Base-by-base conservation (phyloP, 2,329 filamentous ascomycete species). In the Alternaria tenuissima region DNA sequence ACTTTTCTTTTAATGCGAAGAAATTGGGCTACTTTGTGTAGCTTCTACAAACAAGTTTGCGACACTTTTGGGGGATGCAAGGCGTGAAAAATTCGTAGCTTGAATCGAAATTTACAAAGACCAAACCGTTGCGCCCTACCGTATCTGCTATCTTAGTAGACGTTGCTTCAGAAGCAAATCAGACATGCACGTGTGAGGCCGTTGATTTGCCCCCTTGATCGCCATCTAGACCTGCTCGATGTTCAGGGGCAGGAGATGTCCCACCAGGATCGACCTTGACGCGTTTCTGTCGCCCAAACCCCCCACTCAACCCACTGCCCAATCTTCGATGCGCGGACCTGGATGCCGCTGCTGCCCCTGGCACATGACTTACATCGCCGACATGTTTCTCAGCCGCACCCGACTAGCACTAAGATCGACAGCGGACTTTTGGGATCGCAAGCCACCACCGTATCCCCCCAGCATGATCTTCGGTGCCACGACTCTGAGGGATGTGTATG, bases 21-120 rank as follows among this genome's bases (percentile, higher is more conserved):
- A 59, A 26, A 52, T 52, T 52, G 24, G 26, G 43, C 43, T 26
- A 55, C 46, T 49, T 44, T 59, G 56, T 42, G 42, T 42, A 41
- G 52, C 52, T 47, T 48, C 39, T 57, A 36, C 32, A 52, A 53
- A 42, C 43, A 48, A 46, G 34, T 42, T 54, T 54, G 49, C 49
- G 28, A 34, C 43, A 47, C 3, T 42, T 32, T 32, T n/a, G 51
- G 47, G 47, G 34, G 26, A 26, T 20, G 55, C 55, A 18, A 28
- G 43, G 51, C 34, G 43, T 55, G 43, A 26, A 20, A 36, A 36
- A 41, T 38, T 20, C 55, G 43, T 59, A 55, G 51, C 42, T 59
- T 48, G 52, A 54, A 58, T 58, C 49, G 42, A 54, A 52, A 39
- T 28, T 52, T 52, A 24, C 22, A 52, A 52, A 41, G 32, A 58